Percentiles rank a stretch among this genome's conserved stretches.
Evolutionary conservation across 2,329 filamentous ascomycete genomes (phyloP).

Genomic region (Fusarium tjaetaba): DNA sequence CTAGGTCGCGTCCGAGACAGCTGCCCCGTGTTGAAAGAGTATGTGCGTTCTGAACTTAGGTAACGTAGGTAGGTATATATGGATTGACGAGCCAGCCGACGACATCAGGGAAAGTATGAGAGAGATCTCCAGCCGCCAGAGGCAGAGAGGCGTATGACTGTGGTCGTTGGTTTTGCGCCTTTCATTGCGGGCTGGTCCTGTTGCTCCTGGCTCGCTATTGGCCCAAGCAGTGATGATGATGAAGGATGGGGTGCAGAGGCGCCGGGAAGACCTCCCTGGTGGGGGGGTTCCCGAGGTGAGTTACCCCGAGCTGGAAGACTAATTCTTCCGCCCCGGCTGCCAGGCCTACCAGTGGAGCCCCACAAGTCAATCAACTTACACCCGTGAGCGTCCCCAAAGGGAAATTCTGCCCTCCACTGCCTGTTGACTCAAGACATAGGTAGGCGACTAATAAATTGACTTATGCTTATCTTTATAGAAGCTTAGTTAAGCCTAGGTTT

Average conservation of each 20-base stretch:
- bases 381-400: neutral
- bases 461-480: neutral
- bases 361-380: neutral
- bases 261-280: neutral
- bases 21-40: neutral
- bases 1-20: constrained; percentile 3
- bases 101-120: constrained; percentile 1
- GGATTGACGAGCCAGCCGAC: neutral
- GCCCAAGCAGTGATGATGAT: constrained; percentile 21
- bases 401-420: neutral
- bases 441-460: neutral
- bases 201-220: constrained; percentile 30
- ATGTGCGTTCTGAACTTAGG: neutral
- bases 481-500: neutral
- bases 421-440: neutral
- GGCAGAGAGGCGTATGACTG: constrained; percentile 10
- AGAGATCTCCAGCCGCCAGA: constrained; percentile 33
- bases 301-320: constrained; percentile 3
- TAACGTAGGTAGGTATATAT: neutral
- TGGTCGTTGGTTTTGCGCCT: constrained; percentile 12
- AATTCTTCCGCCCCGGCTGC: constrained; percentile 22
- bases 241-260: constrained; percentile 1
- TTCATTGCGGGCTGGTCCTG: constrained; percentile 22
- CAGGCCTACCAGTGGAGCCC: neutral
- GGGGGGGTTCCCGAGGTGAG: neutral